phyloP scores from a whole-genome alignment of 306 rosid genomes.

The Medicago arabica region DNA sequence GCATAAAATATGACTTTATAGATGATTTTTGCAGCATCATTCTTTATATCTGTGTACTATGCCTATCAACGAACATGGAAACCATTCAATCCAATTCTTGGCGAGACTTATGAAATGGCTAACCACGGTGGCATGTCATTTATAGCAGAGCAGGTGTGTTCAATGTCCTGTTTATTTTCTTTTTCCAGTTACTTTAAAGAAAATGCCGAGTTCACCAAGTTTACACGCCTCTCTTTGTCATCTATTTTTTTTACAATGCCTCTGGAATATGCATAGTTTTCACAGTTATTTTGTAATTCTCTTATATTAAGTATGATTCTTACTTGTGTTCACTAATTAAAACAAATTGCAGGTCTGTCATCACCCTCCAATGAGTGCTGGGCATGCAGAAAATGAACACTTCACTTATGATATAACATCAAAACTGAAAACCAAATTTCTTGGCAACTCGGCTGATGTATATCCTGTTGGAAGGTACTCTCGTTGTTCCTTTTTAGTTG shows the following conservation, averaged over 20 bases:
- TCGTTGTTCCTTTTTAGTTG: too few species aligned
- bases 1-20: constrained; percentile 28
- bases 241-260: not conserved
- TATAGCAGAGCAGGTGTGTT: constrained; percentile 85
- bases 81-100: constrained; percentile 98
- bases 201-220: constrained; percentile 14
- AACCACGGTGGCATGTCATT: constrained; percentile 81
- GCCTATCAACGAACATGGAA: constrained; percentile 95
- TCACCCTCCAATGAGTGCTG: constrained; percentile 99
- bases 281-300: constrained; percentile 6
- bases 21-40: constrained; percentile 75
- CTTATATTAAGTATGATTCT: constrained; percentile 21
- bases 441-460: constrained; percentile 84
- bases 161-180: constrained; percentile 1
- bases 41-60: constrained; percentile 90
- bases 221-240: not conserved
- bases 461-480: constrained; percentile 82
- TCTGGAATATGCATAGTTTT: constrained; percentile 30
- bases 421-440: constrained; percentile 91
- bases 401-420: constrained; percentile 88
- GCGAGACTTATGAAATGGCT: constrained; percentile 94
- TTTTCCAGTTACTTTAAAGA: constrained; percentile 30
- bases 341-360: constrained; percentile 75
- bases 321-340: constrained; percentile 32
- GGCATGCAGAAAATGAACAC: constrained; percentile 93